Conservation (phyloP, 768 basidiomycete species). For the Hortiboletus campestris region DNA sequence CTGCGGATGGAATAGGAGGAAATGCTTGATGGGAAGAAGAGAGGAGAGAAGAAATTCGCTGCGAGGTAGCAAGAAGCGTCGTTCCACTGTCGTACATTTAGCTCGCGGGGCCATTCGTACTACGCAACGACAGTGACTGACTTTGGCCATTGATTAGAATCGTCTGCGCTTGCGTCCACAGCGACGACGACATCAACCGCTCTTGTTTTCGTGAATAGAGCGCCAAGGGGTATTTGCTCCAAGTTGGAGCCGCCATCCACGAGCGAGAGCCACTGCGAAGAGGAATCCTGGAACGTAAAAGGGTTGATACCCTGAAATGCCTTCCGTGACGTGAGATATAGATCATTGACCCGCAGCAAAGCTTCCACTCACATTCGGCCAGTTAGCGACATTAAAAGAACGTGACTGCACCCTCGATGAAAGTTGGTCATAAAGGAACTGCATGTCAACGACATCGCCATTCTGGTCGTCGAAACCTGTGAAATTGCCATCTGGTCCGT, state of each 20-base stretch:
- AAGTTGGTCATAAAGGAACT: constrained; percentile 50
- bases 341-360: background rate
- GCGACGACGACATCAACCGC: constrained; percentile 74
- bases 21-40: constrained; percentile 55
- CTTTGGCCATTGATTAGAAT: constrained; percentile 67
- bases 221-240: constrained; percentile 70
- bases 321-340: constrained; percentile 18
- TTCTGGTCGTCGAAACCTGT: constrained; percentile 10
- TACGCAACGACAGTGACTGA: constrained; percentile 27
- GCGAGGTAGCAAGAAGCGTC: constrained; percentile 42
- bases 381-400: constrained; percentile 62
- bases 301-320: constrained; percentile 53
- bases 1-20: constrained; percentile 58
- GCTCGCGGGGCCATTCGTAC: background rate
- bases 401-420: constrained; percentile 45
- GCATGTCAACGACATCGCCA: constrained; percentile 30
- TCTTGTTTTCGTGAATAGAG: constrained; percentile 67
- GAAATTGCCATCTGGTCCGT: constrained; percentile 42
- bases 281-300: constrained; percentile 52
- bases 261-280: constrained; percentile 53
- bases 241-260: constrained; percentile 70
- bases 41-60: constrained; percentile 44
- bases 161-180: constrained; percentile 64
- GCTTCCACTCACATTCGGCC: constrained; percentile 51
- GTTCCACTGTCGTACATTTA: constrained; percentile 45